A percentile compares a stretch with the other conserved stretches of the same genome.
Evolutionary conservation across 208 protist species (phyloP).

Genomic region (Wallacemonas collosoma): DNA sequence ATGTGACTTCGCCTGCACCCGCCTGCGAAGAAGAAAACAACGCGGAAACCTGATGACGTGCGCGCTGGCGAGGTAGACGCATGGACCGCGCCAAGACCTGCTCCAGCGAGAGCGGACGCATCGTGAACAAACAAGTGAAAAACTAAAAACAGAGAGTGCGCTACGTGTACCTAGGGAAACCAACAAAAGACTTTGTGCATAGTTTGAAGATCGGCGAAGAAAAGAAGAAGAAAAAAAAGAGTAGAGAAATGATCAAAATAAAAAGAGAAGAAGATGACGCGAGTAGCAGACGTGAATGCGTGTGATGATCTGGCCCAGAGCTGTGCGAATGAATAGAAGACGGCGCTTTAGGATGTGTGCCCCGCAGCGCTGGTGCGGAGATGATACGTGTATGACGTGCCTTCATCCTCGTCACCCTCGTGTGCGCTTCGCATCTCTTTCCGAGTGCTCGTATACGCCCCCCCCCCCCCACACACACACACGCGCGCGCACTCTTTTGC

Average conservation of each 20-base stretch:
- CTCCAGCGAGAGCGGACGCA: slow-evolving; percentile 80
- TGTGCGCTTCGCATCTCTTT: not conserved
- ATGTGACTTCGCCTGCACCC: not conserved
- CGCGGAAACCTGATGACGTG: slow-evolving; percentile 22
- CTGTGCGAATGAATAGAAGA: no score
- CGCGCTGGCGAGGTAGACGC: slow-evolving; percentile 56
- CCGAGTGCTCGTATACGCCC: no score
- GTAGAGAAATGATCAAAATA: not conserved
- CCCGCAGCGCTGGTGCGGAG: no score
- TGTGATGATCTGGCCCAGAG: no score
- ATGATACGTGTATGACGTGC: slow-evolving; percentile 5
- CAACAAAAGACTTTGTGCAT: no score
- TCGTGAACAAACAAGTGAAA: slow-evolving; percentile 14
- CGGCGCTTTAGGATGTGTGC: no score
- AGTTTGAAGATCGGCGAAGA: no score
- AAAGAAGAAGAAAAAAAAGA: no score
- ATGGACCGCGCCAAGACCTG: slow-evolving; percentile 88
- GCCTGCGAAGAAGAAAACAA: slow-evolving; percentile 24
- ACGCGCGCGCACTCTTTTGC: no score
- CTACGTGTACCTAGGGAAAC: no score
- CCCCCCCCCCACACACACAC: no score
- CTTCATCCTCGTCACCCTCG: not conserved
- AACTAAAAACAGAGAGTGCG: not conserved
- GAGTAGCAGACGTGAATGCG: no score
- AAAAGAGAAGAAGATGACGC: not conserved